Evolutionary conservation across 2,329 filamentous ascomycete genomes (phyloP).

Genomic region (Ascochyta pisi): DNA sequence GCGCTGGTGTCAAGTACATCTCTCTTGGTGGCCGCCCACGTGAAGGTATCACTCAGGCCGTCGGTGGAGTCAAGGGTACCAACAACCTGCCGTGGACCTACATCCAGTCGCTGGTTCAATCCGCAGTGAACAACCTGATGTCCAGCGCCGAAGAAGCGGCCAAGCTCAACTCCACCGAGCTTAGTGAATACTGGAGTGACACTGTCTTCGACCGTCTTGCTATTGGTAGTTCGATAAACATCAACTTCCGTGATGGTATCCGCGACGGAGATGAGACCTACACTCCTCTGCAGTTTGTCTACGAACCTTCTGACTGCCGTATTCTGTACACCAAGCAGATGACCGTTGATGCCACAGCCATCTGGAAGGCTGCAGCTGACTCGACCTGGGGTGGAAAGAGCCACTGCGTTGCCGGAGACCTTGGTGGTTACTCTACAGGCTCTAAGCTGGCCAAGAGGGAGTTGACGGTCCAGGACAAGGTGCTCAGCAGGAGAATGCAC

Average conservation of each 20-base stretch:
- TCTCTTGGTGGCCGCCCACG: conserved; percentile 66
- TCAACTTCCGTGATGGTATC: conserved; percentile 53
- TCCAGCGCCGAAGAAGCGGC: conserved; percentile 33
- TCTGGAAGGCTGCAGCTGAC: conserved; percentile 60
- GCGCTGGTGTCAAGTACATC: conserved; percentile 63
- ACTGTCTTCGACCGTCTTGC: conserved; percentile 41
- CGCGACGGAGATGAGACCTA: conserved; percentile 51
- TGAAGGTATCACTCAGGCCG: conserved; percentile 58
- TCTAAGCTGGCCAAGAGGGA: conserved; percentile 33
- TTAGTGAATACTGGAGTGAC: conserved; percentile 42
- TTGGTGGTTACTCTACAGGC: conserved; percentile 28
- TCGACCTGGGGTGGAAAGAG: conserved; percentile 41
- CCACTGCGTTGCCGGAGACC: conserved; percentile 43
- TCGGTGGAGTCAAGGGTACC: conserved; percentile 70
- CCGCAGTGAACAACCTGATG: conserved; percentile 30
- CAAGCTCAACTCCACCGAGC: conserved; percentile 39
- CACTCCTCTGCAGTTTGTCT: conserved; percentile 66
- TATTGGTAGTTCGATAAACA: conserved; percentile 33
- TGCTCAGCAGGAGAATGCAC: conserved; percentile 36
- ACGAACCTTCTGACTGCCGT: conserved; percentile 67
- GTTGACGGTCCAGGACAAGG: conserved; percentile 31
- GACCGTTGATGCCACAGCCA: conserved; percentile 58
- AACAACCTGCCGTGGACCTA: conserved; percentile 46
- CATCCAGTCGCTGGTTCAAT: conserved; percentile 39
- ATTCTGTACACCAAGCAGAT: conserved; percentile 66